These are phyloP conservation scores for Cymbidium sinense DNA, from an alignment of 106 monocot species.

Conservation along the genomic window DNA sequence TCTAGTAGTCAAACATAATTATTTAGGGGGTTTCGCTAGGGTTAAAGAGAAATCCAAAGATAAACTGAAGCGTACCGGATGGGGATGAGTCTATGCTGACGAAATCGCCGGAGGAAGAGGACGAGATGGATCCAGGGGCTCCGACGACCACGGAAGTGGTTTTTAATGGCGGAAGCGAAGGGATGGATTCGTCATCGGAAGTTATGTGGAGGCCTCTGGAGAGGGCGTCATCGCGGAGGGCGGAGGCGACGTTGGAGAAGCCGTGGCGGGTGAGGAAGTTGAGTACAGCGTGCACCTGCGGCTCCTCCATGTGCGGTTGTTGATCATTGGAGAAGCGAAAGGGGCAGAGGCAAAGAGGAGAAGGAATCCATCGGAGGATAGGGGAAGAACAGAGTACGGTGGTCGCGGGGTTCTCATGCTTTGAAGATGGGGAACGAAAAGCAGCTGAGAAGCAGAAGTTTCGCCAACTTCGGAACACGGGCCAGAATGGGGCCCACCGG, in stretches of 20 bases:
- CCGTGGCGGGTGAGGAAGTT: slow-evolving; percentile 51
- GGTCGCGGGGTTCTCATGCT: neutral
- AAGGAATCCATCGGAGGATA: neutral
- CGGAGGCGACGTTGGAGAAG: slow-evolving; percentile 45
- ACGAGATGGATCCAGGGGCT: slow-evolving; percentile 3
- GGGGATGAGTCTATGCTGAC: slow-evolving; percentile 71
- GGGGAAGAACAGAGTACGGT: neutral
- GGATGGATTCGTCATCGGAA: slow-evolving; percentile 6
- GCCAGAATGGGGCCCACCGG: neutral
- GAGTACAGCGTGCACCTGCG: slow-evolving; percentile 40
- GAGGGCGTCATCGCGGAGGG: slow-evolving; percentile 49
- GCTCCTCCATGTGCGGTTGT: slow-evolving; percentile 21
- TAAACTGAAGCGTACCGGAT: slow-evolving; percentile 21
- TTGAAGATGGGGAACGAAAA: neutral
- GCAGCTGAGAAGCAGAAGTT: neutral
- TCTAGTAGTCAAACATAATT: slow-evolving; percentile 17
- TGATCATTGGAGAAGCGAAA: neutral
- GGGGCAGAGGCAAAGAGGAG: slow-evolving; percentile 1
- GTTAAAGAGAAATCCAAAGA: neutral
- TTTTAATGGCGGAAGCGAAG: slow-evolving; percentile 30
- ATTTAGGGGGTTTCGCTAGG: neutral
- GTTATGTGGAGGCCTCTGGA: slow-evolving; percentile 6
- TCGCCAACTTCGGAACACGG: neutral
- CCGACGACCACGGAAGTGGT: neutral
- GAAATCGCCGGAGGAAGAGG: slow-evolving; percentile 45